Evolutionary conservation across 1,139 yeast species (phyloP), one percentile per base, ranked within the genome.

Genomic region (Sugiyamaella novakii): DNA sequence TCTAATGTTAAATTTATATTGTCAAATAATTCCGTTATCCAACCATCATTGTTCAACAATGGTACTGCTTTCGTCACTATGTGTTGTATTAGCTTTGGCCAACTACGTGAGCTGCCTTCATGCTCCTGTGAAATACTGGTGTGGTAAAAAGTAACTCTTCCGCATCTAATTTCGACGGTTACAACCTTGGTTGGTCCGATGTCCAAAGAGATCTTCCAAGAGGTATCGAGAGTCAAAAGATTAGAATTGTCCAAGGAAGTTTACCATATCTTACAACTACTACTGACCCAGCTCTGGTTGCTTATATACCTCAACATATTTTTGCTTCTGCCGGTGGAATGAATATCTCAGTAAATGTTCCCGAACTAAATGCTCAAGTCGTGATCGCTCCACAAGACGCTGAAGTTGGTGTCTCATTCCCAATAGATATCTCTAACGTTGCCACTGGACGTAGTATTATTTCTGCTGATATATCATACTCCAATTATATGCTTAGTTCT

Each of bases 81-180:
- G n/a, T n/a, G n/a, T n/a, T n/a, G n/a, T n/a, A n/a, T n/a, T n/a
- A n/a, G n/a, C n/a, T n/a, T n/a, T n/a, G n/a, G n/a, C n/a, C n/a
- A n/a, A n/a, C n/a, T n/a, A n/a, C n/a, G n/a, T n/a, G n/a, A n/a
- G n/a, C n/a, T n/a, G n/a, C n/a, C n/a, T 47, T 24, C 46, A 47
- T 19, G 50, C 50, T 4, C 43, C 40, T 12, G 19, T 51, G n/a
- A 51, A 51, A 27, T 51, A 43, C 33, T 51, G 54, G 54, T 51
- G 54, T 46, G 54, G 52, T 11, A 51, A 51, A 29, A 36, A 41
- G 47, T 33, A 51, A 51, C 34, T 37, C 54, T 17, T 40, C 54
- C 3, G 39, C 30, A 4, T 43, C 54, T 4, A 42, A 22, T 12
- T 51, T 51, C 33, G 50, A 35, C 11, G 52, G 52, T 4, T 48